A percentile compares a stretch with the other conserved stretches of the same genome.
phyloP scores from a whole-genome alignment of 225 moss, liverwort and hornwort species.

The Straminergon stramineum region DNA sequence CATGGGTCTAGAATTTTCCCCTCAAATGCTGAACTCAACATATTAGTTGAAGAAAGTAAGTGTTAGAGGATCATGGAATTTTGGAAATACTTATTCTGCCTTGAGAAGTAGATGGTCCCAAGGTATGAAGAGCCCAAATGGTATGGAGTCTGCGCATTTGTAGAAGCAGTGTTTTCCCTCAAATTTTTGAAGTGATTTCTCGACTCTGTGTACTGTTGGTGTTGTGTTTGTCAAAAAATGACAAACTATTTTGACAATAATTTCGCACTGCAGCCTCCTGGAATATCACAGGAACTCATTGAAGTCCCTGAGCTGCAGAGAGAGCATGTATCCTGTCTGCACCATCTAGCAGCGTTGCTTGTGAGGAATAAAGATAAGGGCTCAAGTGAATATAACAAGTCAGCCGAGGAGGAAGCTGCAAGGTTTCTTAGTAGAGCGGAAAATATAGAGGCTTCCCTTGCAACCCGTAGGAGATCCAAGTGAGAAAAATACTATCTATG shows the following conservation, averaged over 20 bases:
- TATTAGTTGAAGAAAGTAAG: not conserved
- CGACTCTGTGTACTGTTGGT: not conserved
- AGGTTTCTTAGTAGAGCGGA: constrained; percentile 51
- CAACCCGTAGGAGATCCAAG: constrained; percentile 10
- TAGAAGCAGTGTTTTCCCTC: not conserved
- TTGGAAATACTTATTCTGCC: not conserved
- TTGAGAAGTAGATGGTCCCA: not conserved
- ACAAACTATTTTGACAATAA: not conserved
- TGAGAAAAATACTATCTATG: not conserved
- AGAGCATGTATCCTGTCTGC: constrained; percentile 65
- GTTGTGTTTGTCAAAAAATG: not conserved
- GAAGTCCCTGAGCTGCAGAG: constrained; percentile 60
- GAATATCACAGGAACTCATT: constrained; percentile 49
- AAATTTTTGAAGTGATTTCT: not conserved
- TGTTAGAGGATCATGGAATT: not conserved
- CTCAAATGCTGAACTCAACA: not conserved
- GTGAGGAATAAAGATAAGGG: constrained; percentile 34
- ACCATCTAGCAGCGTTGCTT: constrained; percentile 64
- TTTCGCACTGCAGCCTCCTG: constrained; percentile 43
- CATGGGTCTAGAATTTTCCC: not conserved
- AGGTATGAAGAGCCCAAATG: not conserved
- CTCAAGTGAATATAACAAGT: constrained; percentile 8
- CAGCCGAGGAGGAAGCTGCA: constrained; percentile 30
- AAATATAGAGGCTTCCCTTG: constrained; percentile 38
- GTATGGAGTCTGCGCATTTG: not conserved